Evolutionary conservation across 345 rosid species (phyloP).

Genomic region (Jatropha curcas): DNA sequence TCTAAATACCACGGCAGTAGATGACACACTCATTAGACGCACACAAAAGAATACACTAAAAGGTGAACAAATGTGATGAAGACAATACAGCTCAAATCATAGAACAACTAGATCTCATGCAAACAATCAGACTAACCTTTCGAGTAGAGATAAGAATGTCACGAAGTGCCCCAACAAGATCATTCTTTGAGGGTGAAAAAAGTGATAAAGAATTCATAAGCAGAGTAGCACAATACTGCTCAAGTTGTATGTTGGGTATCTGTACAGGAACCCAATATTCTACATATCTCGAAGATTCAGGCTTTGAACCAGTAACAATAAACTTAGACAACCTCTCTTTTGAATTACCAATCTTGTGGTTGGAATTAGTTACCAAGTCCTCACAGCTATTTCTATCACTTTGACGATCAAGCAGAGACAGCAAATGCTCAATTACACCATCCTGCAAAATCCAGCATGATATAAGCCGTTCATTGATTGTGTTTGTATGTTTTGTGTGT

Average conservation of each 20-base stretch:
- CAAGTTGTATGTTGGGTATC: constrained; percentile 80
- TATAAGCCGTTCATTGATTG: constrained; percentile 11
- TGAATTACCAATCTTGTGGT: constrained; percentile 23
- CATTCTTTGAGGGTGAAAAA: constrained; percentile 54
- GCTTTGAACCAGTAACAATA: constrained; percentile 43
- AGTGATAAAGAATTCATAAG: constrained; percentile 55
- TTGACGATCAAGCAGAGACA: constrained; percentile 37
- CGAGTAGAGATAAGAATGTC: constrained; percentile 55
- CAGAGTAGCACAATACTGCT: constrained; percentile 81
- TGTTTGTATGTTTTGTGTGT: neutral
- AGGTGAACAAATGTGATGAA: neutral
- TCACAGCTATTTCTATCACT: constrained; percentile 13
- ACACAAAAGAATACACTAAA: neutral
- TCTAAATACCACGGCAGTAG: no score
- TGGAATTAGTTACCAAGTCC: constrained; percentile 22
- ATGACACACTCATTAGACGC: no score
- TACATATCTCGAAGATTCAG: constrained; percentile 48
- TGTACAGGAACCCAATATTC: constrained; percentile 95
- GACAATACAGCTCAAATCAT: neutral
- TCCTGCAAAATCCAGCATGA: constrained; percentile 43
- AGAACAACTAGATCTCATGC: neutral
- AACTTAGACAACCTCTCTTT: constrained; percentile 43
- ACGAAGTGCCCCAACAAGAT: constrained; percentile 58
- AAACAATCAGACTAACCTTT: constrained; percentile 55
- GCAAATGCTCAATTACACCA: constrained; percentile 30